Evolutionary conservation across 441 rosid genomes (phyloP).

Genomic region (Pelargonium citronellum): DNA sequence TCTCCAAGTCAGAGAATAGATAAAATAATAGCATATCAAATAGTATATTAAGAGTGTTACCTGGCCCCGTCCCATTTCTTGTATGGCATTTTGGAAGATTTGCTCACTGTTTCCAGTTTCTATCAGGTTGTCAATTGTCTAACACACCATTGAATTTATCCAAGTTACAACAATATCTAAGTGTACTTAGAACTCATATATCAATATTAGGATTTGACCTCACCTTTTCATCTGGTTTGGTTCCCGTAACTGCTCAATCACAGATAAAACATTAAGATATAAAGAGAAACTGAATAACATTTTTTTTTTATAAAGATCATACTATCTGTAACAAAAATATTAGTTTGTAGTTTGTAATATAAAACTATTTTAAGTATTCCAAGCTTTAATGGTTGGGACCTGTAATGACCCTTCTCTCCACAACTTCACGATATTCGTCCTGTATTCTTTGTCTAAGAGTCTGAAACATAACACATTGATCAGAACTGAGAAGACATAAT

Average conservation of each 20-base stretch:
- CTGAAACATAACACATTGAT: slow-evolving; percentile 36
- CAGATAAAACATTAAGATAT: slow-evolving; percentile 21
- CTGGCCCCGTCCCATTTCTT: slow-evolving; percentile 91
- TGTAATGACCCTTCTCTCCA: slow-evolving; percentile 76
- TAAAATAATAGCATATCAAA: not conserved
- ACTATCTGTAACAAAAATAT: too few relatives aligned
- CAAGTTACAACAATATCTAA: slow-evolving; percentile 24
- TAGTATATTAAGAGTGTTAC: slow-evolving; percentile 25
- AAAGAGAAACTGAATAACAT: not conserved
- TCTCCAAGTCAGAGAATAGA: not conserved
- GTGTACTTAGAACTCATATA: slow-evolving; percentile 8
- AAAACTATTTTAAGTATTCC: slow-evolving; percentile 1
- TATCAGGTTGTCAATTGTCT: slow-evolving; percentile 79
- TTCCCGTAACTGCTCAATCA: slow-evolving; percentile 50
- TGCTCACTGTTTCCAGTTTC: slow-evolving; percentile 95
- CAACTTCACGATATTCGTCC: slow-evolving; percentile 85
- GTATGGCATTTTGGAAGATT: slow-evolving; percentile 82
- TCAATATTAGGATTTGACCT: slow-evolving; percentile 21
- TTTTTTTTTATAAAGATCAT: too few relatives aligned
- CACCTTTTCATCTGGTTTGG: slow-evolving; percentile 68
- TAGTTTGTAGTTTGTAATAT: not conserved
- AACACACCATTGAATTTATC: slow-evolving; percentile 15
- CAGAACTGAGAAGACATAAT: slow-evolving; percentile 20
- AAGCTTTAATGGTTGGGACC: slow-evolving; percentile 31
- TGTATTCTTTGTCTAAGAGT: slow-evolving; percentile 72